phyloP scores from a whole-genome alignment of 2,329 filamentous ascomycete genomes.

The Nigrospora oryzae region DNA sequence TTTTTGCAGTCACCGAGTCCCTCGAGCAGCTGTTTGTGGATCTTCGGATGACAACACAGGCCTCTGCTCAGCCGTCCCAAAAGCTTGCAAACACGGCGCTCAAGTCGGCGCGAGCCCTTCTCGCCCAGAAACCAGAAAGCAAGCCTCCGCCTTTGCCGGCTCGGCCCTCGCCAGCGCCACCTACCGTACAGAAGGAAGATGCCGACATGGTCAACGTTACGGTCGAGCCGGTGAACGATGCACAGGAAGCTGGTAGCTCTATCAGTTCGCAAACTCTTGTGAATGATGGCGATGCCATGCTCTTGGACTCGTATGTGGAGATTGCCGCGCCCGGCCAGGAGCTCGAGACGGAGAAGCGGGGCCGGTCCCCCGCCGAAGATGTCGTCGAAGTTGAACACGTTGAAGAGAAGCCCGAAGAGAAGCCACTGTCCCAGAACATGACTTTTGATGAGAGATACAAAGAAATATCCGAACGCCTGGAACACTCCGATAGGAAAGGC shows the following conservation, averaged over 20 bases:
- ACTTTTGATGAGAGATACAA: slow-evolving; percentile 36
- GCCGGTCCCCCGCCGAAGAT: slow-evolving; percentile 5
- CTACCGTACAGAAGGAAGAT: slow-evolving; percentile 19
- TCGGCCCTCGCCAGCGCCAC: slow-evolving; percentile 32
- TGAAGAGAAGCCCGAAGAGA: slow-evolving; percentile 3
- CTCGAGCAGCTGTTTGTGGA: slow-evolving; percentile 62
- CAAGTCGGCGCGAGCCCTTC: slow-evolving; percentile 35
- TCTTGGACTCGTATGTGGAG: slow-evolving; percentile 5
- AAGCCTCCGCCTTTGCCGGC: slow-evolving; percentile 41
- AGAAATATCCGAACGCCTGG: slow-evolving; percentile 26
- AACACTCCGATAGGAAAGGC: slow-evolving; percentile 38
- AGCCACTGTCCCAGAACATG: slow-evolving; percentile 15
- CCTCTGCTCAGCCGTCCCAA: slow-evolving; percentile 62
- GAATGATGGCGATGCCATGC: slow-evolving; percentile 23
- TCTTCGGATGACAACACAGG: slow-evolving; percentile 54
- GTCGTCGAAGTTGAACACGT: slow-evolving; percentile 9
- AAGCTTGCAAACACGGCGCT: slow-evolving; percentile 75
- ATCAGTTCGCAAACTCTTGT: slow-evolving; percentile 46
- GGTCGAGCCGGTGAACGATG: slow-evolving; percentile 21
- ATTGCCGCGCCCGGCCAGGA: slow-evolving; percentile 1
- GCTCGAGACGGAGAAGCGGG: slow-evolving; percentile 2
- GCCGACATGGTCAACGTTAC: slow-evolving; percentile 24
- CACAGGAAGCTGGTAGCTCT: slow-evolving; percentile 33
- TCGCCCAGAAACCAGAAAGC: slow-evolving; percentile 1
- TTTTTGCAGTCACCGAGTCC: slow-evolving; percentile 59